These are phyloP conservation scores for Artemisia annua DNA, from an alignment of 129 eudicot species.

Conservation along the genomic window DNA sequence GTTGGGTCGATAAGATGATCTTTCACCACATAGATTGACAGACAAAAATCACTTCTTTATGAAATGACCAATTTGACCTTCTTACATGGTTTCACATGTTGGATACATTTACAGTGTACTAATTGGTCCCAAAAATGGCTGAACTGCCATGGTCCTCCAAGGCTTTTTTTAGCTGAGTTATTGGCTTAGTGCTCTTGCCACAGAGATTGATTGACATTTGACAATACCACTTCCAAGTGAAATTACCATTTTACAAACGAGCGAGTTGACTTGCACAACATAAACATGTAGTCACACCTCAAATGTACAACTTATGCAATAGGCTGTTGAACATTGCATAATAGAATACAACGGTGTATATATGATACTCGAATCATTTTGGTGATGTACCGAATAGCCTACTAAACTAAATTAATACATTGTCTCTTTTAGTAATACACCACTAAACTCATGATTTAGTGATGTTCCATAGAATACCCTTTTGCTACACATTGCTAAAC, in stretches of 20 bases:
- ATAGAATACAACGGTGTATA: too few relatives aligned
- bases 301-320: too few relatives aligned
- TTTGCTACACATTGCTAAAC: too few relatives aligned
- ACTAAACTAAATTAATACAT: too few relatives aligned
- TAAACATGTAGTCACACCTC: neutral
- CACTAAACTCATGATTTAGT: too few relatives aligned
- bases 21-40: too few relatives aligned
- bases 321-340: too few relatives aligned
- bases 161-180: slow-evolving; percentile 5
- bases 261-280: neutral
- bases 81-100: neutral
- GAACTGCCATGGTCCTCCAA: neutral
- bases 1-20: too few relatives aligned
- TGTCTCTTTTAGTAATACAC: too few relatives aligned
- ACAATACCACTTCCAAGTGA: neutral
- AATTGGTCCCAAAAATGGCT: slow-evolving; percentile 15
- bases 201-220: slow-evolving; percentile 8
- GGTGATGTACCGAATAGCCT: too few relatives aligned
- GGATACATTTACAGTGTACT: neutral
- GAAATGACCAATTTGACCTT: slow-evolving; percentile 16
- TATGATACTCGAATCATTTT: too few relatives aligned
- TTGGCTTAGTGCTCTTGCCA: neutral
- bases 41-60: neutral
- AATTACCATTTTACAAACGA: slow-evolving; percentile 16
- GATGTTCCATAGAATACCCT: neutral